Evolutionary conservation across 768 basidiomycete genomes (phyloP).

Genomic region (Crucibulum laeve): DNA sequence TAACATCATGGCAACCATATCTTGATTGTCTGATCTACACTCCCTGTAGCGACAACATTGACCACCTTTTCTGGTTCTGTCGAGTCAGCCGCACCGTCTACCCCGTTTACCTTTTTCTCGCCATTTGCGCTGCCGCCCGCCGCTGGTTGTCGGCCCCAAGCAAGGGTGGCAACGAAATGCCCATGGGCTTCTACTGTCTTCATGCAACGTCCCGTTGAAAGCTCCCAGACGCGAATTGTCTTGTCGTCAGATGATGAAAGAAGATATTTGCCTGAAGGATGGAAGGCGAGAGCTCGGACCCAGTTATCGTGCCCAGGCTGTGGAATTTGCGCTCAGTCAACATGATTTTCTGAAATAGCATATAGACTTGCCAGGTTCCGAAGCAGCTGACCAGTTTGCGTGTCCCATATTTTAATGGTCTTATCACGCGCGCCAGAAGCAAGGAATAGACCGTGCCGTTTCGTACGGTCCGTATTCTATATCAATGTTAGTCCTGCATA

Average conservation of each 20-base stretch:
- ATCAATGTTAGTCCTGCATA: constrained; percentile 1
- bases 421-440: constrained; percentile 89
- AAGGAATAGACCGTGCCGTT: constrained; percentile 54
- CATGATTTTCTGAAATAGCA: background rate
- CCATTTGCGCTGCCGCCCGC: constrained; percentile 35
- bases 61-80: constrained; percentile 54
- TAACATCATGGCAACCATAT: constrained; percentile 54
- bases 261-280: constrained; percentile 85
- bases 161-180: constrained; percentile 77
- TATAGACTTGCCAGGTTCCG: constrained; percentile 61
- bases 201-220: constrained; percentile 78
- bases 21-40: constrained; percentile 64
- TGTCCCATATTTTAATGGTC: constrained; percentile 89
- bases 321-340: constrained; percentile 5
- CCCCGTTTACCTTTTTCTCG: constrained; percentile 26
- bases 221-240: constrained; percentile 87
- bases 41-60: constrained; percentile 67
- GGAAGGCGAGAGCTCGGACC: constrained; percentile 85
- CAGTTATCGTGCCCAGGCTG: constrained; percentile 86
- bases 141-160: constrained; percentile 67
- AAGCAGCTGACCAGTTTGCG: constrained; percentile 74
- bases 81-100: constrained; percentile 23
- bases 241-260: constrained; percentile 93
- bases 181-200: constrained; percentile 86
- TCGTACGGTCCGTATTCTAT: constrained; percentile 49